Evolutionary conservation across 345 rosid genomes (phyloP).

Genomic region (Ricinus communis): DNA sequence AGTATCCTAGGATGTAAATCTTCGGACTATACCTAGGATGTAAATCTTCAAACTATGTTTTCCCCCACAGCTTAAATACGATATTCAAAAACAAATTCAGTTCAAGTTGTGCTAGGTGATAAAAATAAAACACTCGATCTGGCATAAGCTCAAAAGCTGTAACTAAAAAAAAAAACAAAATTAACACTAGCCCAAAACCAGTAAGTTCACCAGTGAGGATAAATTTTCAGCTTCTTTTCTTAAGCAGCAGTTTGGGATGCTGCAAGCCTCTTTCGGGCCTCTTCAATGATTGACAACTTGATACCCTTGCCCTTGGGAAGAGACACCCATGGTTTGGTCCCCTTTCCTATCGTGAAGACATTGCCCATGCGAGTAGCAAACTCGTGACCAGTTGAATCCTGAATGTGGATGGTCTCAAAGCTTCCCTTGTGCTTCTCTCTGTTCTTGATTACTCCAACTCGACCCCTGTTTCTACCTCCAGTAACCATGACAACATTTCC

Average conservation of each 20-base stretch:
- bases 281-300: background rate
- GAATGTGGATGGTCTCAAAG: background rate
- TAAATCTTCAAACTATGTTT: no score
- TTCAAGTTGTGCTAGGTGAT: no score
- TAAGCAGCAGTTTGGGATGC: background rate
- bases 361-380: background rate
- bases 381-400: background rate
- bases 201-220: no score
- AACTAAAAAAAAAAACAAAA: no score
- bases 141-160: no score
- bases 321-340: background rate
- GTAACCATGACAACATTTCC: background rate
- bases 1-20: no score
- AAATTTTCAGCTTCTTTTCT: no score
- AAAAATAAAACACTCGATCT: no score
- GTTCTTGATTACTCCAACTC: background rate
- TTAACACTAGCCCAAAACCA: no score
- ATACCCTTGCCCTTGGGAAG: background rate
- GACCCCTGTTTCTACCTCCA: background rate
- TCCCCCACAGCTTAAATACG: no score
- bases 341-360: background rate
- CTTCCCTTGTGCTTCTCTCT: constrained; percentile 2
- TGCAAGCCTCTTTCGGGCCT: background rate
- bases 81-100: no score
- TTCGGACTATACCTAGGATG: no score